These are phyloP conservation scores for Vanrija pseudolonga DNA, from an alignment of 1,284 basidiomycete species.

Conservation along the genomic window DNA sequence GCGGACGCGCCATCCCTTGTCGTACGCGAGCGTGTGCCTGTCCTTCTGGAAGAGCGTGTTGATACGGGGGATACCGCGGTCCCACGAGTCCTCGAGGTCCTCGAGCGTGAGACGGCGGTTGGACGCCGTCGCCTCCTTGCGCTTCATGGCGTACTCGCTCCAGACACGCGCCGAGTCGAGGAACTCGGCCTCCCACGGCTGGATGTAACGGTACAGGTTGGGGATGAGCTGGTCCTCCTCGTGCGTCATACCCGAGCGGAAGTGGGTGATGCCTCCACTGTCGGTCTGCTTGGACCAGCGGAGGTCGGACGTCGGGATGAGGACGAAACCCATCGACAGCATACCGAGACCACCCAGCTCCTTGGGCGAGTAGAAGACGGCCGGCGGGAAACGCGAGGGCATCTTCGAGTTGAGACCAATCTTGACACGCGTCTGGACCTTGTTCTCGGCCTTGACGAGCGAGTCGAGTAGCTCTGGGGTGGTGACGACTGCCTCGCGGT, in stretches of 20 bases:
- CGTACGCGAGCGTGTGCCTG: constrained; percentile 92
- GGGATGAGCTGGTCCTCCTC: constrained; percentile 94
- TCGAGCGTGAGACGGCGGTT: constrained; percentile 95
- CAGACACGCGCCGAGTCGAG: constrained; percentile 96
- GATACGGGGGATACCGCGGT: constrained; percentile 82
- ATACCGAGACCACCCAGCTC: constrained; percentile 97
- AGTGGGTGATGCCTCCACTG: constrained; percentile 86
- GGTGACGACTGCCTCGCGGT: constrained; percentile 97
- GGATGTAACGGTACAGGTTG: constrained; percentile 95
- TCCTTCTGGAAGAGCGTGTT: constrained; percentile 70
- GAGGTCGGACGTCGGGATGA: constrained; percentile 95
- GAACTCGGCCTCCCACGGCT: constrained; percentile 99
- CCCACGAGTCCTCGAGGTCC: constrained; percentile 93
- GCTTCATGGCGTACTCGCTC: constrained; percentile 99
- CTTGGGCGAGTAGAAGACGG: constrained; percentile 95
- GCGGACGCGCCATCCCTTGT: constrained; percentile 91
- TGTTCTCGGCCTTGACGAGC: constrained; percentile 95
- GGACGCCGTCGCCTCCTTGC: constrained; percentile 96
- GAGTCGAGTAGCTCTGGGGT: constrained; percentile 93
- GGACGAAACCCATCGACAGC: constrained; percentile 98
- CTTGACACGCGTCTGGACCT: constrained; percentile 99
- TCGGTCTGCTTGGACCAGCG: constrained; percentile 99
- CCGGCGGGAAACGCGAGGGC: constrained; percentile 95
- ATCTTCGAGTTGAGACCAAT: constrained; percentile 98
- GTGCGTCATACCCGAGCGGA: constrained; percentile 95